A percentile compares a stretch with the other conserved stretches of the same genome.
Conservation (phyloP, 306 rosid species). For the Pterocarpus macrocarpus region DNA sequence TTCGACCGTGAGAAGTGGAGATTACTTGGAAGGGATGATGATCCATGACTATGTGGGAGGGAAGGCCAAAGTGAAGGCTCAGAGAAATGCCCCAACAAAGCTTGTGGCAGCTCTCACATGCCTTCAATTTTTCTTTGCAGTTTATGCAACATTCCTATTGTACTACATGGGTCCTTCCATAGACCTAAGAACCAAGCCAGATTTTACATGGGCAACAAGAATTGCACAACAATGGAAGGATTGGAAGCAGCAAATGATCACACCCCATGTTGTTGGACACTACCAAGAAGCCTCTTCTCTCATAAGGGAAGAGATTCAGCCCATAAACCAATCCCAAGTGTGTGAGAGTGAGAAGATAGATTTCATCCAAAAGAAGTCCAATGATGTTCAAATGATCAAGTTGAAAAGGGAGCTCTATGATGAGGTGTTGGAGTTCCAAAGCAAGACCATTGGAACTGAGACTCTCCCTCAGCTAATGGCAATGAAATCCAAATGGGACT, state of each 20-base stretch:
- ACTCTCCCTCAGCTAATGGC: slow-evolving; percentile 77
- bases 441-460: slow-evolving; percentile 65
- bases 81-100: slow-evolving; percentile 55
- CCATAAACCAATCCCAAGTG: slow-evolving; percentile 55
- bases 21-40: slow-evolving; percentile 89
- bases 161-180: slow-evolving; percentile 90
- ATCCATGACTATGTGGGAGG: slow-evolving; percentile 78
- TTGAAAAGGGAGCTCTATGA: slow-evolving; percentile 76
- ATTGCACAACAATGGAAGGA: slow-evolving; percentile 79
- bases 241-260: slow-evolving; percentile 59
- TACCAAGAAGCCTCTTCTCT: slow-evolving; percentile 74
- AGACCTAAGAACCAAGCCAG: slow-evolving; percentile 77
- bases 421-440: slow-evolving; percentile 74
- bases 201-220: slow-evolving; percentile 82
- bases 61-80: slow-evolving; percentile 63
- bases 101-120: slow-evolving; percentile 82
- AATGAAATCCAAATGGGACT: slow-evolving; percentile 88
- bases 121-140: slow-evolving; percentile 86
- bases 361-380: slow-evolving; percentile 90
- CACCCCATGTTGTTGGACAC: slow-evolving; percentile 71
- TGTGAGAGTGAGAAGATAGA: slow-evolving; percentile 90
- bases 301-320: slow-evolving; percentile 50
- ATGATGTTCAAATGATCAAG: slow-evolving; percentile 82
- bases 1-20: slow-evolving; percentile 56
- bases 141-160: slow-evolving; percentile 86